Evolutionary conservation across 2,329 filamentous ascomycete genomes (phyloP).

Genomic region (Emergomyces orientalis): DNA sequence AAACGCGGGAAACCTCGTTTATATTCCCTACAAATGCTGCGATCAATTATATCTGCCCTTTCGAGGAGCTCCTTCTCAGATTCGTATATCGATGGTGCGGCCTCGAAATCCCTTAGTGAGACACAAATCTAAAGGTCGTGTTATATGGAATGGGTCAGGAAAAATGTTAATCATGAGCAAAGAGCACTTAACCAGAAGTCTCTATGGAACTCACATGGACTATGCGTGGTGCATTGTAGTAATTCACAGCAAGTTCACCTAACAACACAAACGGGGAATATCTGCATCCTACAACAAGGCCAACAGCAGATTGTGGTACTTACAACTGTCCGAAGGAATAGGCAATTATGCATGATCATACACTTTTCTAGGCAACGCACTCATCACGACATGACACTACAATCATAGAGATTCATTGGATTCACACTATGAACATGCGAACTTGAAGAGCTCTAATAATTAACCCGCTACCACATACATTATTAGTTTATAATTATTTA

Average conservation of each 20-base stretch:
- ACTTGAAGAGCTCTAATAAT: no score
- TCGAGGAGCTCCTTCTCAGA: slow-evolving; percentile 38
- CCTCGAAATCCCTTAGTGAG: neutral
- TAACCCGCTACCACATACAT: no score
- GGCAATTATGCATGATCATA: neutral
- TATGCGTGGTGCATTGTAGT: slow-evolving; percentile 10
- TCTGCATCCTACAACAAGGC: slow-evolving; percentile 16
- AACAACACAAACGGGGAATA: slow-evolving; percentile 9
- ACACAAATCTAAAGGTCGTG: slow-evolving; percentile 12
- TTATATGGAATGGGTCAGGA: neutral
- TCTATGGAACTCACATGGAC: slow-evolving; percentile 8
- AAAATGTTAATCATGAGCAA: neutral
- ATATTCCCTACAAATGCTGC: slow-evolving; percentile 21
- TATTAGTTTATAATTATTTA: no score
- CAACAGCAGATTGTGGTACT: slow-evolving; percentile 21
- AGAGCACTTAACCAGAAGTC: neutral
- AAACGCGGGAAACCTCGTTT: slow-evolving; percentile 18
- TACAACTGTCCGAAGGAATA: neutral
- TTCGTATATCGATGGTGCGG: slow-evolving; percentile 17
- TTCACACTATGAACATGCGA: neutral
- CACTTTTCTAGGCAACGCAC: no score
- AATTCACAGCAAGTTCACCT: slow-evolving; percentile 12
- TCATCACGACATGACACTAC: no score
- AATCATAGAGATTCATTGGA: no score
- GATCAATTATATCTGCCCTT: slow-evolving; percentile 7